Base-by-base conservation (phyloP, 176 grass and related monocot genomes). In the Ensete ventricosum region DNA sequence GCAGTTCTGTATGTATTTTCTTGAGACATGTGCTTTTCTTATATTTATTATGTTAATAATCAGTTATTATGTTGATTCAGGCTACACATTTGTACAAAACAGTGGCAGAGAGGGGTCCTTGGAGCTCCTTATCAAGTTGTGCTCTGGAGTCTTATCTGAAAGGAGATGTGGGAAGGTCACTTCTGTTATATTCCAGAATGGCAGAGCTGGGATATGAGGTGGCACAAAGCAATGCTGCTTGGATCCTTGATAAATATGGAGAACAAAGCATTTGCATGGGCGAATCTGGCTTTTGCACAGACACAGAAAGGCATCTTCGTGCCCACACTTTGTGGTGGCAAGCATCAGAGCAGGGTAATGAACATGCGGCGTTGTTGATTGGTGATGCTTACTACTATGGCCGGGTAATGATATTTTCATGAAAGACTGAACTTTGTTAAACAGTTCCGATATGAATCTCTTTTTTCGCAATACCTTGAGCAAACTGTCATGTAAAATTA, bases 301-400 rank as follows among this genome's bases (percentile, higher is more conserved):
- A 99, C 74, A 84, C 84, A 81, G 91, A 99, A 82, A 92, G 88
- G 66, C 91, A 95, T 84, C 82, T 94, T 34, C 91, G 83, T 71
- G 87, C 96, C 60, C 96, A 99, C 86, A 84, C 91, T 82, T 78
- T 99, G 55, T 99, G 96, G 96, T 99, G 96, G 96, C 96, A 92
- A 85, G 96, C 96, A 81, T 95, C 91, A 43, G 96, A 99, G 83
- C 96, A 99, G 86, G 96, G 96, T 74, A 99, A 99, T 67, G 96
- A 99, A 55, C 96, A 99, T 86, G 91, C 96, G 78, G 91, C 96
- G 82, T 84, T 95, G 84, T 84, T 99, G 74, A 99, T 99, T 76
- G 96, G 96, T 25, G 96, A 99, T 86, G 91, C 91, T 60, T 99
- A 99, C 85, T 99, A 99, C 82, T 99, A 95, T 85, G 96, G 96